These are phyloP conservation scores for Ceratocystis alfenasii DNA, from an alignment of 2,329 filamentous ascomycete species.

Conservation along the genomic window DNA sequence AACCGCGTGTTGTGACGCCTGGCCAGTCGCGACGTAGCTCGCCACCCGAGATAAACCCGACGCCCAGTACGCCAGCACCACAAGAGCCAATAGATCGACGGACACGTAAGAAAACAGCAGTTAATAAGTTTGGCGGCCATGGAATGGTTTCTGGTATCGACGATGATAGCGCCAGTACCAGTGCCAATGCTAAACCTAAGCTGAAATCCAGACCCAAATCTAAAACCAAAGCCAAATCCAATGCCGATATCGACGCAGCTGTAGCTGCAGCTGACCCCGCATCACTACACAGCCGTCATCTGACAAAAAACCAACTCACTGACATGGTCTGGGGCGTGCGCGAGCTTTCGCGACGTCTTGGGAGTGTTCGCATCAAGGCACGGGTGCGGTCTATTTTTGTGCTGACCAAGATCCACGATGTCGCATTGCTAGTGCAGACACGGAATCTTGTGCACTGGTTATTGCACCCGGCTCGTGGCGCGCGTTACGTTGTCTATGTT, in stretches of 20 bases:
- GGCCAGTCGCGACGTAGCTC: conserved; percentile 33
- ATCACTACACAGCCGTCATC: conserved; percentile 50
- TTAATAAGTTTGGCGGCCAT: neutral
- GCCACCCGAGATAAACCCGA: conserved; percentile 13
- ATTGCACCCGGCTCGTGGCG: conserved; percentile 54
- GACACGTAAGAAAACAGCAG: neutral
- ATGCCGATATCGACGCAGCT: conserved; percentile 17
- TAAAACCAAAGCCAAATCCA: no score
- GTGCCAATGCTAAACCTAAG: neutral
- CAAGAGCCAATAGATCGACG: neutral
- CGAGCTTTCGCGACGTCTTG: conserved; percentile 74
- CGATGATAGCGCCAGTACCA: neutral
- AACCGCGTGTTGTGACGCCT: conserved; percentile 26
- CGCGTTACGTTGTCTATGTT: conserved; percentile 67
- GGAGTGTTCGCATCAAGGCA: conserved; percentile 70
- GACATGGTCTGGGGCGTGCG: conserved; percentile 97
- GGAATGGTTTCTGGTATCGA: no score
- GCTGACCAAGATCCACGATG: conserved; percentile 83
- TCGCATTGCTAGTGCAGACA: conserved; percentile 63
- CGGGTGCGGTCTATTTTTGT: conserved; percentile 75
- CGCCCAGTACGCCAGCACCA: conserved; percentile 17
- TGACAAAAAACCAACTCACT: conserved; percentile 87
- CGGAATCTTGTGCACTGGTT: conserved; percentile 71
- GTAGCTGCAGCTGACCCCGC: conserved; percentile 24
- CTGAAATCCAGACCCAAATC: neutral